phyloP scores from a whole-genome alignment of 352 stramenopile genomes.

The Pythium phragmitis region DNA sequence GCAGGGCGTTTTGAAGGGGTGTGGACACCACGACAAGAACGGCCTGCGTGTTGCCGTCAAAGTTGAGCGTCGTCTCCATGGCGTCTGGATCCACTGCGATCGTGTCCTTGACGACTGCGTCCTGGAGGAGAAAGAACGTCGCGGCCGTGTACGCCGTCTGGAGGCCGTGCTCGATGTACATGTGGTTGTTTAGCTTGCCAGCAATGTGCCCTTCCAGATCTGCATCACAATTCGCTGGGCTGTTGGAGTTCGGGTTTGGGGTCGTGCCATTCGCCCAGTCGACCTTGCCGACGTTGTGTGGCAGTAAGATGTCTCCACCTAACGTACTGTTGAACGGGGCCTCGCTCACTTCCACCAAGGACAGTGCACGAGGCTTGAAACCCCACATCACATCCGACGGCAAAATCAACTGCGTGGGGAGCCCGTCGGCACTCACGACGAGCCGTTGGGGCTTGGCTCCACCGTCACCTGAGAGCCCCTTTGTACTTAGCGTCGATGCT shows the following conservation, averaged over 20 bases:
- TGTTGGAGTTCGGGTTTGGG: too few relatives aligned
- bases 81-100: neutral
- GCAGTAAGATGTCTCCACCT: too few relatives aligned
- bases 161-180: conserved; percentile 9
- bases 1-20: neutral
- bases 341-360: too few relatives aligned
- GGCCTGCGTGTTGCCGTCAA: neutral
- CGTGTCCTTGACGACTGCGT: neutral
- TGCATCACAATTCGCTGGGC: too few relatives aligned
- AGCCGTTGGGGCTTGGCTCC: too few relatives aligned
- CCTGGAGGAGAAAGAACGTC: neutral
- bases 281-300: neutral
- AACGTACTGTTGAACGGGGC: too few relatives aligned
- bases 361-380: too few relatives aligned
- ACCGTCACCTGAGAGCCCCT: neutral
- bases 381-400: too few relatives aligned
- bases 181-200: neutral
- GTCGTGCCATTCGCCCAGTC: neutral
- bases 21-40: neutral
- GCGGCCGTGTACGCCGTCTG: conserved; percentile 8
- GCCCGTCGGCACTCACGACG: too few relatives aligned
- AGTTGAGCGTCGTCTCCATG: neutral
- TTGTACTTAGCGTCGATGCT: neutral
- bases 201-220: neutral
- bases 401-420: too few relatives aligned